A percentile compares a stretch with the other conserved stretches of the same genome.
Conservation (phyloP, 805 yeast species). For the Geotrichum ghanense region DNA sequence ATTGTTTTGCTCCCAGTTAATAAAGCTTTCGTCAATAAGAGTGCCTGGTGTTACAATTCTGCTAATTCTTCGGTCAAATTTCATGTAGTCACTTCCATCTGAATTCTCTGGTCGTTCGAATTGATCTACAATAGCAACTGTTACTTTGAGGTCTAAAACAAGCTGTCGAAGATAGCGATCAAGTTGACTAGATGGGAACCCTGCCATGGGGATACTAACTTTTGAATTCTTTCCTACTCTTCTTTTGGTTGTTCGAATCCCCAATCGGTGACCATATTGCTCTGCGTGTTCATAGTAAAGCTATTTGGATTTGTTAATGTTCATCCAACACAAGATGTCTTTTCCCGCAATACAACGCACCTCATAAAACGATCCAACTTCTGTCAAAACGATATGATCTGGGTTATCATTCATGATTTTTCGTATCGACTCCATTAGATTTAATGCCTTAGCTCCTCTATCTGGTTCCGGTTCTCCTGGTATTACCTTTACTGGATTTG, state of each 20-base stretch:
- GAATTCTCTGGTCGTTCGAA: slow-evolving; percentile 33
- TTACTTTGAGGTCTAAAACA: slow-evolving; percentile 56
- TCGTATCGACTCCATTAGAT: not conserved
- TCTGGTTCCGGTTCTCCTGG: too few species aligned
- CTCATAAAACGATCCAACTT: slow-evolving; percentile 82
- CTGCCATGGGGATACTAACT: slow-evolving; percentile 64
- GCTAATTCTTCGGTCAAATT: slow-evolving; percentile 56
- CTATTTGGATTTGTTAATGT: slow-evolving; percentile 25
- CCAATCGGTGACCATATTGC: slow-evolving; percentile 55
- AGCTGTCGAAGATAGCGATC: slow-evolving; percentile 63
- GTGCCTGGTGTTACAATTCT: slow-evolving; percentile 91
- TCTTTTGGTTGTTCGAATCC: slow-evolving; percentile 50
- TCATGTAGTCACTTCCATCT: slow-evolving; percentile 14
- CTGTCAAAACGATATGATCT: slow-evolving; percentile 54
- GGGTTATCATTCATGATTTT: slow-evolving; percentile 32
- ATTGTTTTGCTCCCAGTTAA: slow-evolving; percentile 63
- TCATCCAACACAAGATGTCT: slow-evolving; percentile 6
- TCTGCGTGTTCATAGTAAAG: slow-evolving; percentile 84
- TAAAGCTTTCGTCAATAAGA: slow-evolving; percentile 70
- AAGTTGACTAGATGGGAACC: slow-evolving; percentile 68
- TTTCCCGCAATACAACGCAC: slow-evolving; percentile 6
- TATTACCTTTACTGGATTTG: too few species aligned
- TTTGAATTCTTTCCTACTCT: slow-evolving; percentile 14
- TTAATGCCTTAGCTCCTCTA: slow-evolving; percentile 1
- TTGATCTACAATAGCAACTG: slow-evolving; percentile 66